These are phyloP conservation scores for Rhododendron griersonianum DNA, from an alignment of 148 eudicot genomes.

Conservation along the genomic window DNA sequence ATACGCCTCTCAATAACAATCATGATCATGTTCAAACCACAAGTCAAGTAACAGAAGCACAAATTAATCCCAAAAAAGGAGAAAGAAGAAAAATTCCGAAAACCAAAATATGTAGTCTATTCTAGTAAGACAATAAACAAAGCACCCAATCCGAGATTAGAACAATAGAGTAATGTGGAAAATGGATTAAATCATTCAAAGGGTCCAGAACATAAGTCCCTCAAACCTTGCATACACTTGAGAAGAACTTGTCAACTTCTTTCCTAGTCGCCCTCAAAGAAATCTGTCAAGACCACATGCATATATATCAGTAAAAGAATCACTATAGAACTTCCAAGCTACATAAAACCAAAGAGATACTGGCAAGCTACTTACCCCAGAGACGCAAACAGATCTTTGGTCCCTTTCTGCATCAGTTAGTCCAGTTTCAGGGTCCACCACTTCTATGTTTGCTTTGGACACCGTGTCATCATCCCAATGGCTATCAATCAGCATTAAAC, in stretches of 20 bases:
- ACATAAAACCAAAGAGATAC: not conserved
- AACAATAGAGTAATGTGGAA: no score
- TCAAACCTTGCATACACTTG: not conserved
- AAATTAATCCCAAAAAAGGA: not conserved
- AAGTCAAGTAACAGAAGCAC: not conserved
- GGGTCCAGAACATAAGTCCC: no score
- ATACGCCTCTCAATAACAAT: not conserved
- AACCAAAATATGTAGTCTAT: no score
- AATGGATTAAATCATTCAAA: no score
- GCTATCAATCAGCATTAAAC: no score
- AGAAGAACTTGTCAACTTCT: not conserved
- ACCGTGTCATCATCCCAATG: no score
- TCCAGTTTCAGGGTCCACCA: no score
- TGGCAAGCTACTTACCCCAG: not conserved
- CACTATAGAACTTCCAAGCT: not conserved
- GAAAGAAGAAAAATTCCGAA: no score
- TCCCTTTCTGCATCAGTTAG: not conserved
- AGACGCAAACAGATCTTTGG: not conserved
- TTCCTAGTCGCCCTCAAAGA: not conserved
- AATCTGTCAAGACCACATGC: not conserved
- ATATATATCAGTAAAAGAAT: no score
- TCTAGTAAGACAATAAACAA: no score
- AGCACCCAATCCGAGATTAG: no score
- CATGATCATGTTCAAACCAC: not conserved
- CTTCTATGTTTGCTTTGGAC: no score